Conservation (phyloP, 768 basidiomycete species). For the Tricholoma flavovirens region DNA sequence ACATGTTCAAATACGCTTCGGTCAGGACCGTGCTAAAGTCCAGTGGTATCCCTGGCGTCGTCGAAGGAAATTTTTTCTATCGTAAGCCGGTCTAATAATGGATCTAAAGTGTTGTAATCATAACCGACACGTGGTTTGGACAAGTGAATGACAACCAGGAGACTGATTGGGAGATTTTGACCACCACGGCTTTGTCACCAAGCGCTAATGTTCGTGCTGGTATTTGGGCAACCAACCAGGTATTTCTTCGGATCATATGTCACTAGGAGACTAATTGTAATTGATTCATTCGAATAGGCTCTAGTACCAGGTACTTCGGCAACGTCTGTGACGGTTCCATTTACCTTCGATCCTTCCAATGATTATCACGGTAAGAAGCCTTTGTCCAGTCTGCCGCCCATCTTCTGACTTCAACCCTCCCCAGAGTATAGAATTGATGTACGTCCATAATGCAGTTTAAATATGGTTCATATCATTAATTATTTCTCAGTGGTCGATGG, state of each 20-base stretch:
- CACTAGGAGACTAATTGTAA: background rate
- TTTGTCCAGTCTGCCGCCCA: background rate
- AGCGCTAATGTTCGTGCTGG: conserved; percentile 20
- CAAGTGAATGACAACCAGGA: no score
- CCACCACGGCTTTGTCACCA: no score
- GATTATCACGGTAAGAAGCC: conserved; percentile 27
- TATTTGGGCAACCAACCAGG: conserved; percentile 33
- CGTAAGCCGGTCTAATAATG: no score
- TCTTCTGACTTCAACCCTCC: background rate
- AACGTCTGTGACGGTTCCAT: conserved; percentile 21
- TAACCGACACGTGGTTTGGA: conserved; percentile 10
- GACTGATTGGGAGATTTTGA: no score
- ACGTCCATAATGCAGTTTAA: conserved; percentile 2
- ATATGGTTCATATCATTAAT: background rate
- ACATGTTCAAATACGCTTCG: conserved; percentile 26
- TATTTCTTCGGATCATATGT: conserved; percentile 5
- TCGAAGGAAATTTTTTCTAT: conserved; percentile 32
- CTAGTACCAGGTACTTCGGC: conserved; percentile 13
- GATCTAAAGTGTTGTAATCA: conserved; percentile 5
- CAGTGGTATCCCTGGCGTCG: conserved; percentile 26
- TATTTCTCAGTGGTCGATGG: conserved; percentile 23
- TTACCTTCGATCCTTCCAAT: conserved; percentile 27
- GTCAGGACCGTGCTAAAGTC: conserved; percentile 27
- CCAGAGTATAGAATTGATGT: conserved; percentile 32
- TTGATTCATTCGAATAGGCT: conserved; percentile 12